Evolutionary conservation across 805 yeast species (phyloP), one percentile per base, ranked within the genome.

Genomic region (Vanderwaltozyma verrucispora): DNA sequence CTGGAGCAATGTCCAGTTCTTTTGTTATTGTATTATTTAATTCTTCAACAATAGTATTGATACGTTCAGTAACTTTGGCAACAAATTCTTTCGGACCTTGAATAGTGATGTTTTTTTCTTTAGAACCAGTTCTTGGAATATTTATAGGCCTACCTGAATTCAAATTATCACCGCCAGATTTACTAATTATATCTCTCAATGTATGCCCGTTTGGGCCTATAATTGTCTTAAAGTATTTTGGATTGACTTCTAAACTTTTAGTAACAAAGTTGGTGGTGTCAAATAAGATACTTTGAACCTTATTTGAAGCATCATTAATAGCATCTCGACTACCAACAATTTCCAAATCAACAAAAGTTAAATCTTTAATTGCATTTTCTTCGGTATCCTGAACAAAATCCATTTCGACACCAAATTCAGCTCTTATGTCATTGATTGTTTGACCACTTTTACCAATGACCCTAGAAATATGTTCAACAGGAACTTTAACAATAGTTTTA

Each of bases 371-470:
- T 19, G 55, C 60, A 9, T 57, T 56, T 31, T 65, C 66, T 15
- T 65, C 68, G 19, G 56, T 56, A 39, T 53, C 59, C 37, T 55
- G 56, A 28, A 54, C 38, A 38, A 68, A 63, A 33, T 64, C 64
- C 58, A 75, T 68, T 46, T 77, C 79, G 32, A 77, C 74, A 33
- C 67, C 69, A 37, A 59, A 60, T 36, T 62, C 68, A 39, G 79
- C 86, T 43, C 84, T 74, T 39, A 94, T 78, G 51, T 81, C 83
- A 44, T 78, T 82, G 52, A 92, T 80, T 36, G 70, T 73, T 43
- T 84, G 89, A 56, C 97, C 96, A 42, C 71, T 69, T 53, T 82
- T 86, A 51, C 98, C 98, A 56, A 92, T 87, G 40, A 92, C 77
- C 54, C 86, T 72, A 16, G 96, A 71, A 40, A 89, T 71, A n/a